Conservation (phyloP, 169 alveolate species). For the Theileria annulata region DNA sequence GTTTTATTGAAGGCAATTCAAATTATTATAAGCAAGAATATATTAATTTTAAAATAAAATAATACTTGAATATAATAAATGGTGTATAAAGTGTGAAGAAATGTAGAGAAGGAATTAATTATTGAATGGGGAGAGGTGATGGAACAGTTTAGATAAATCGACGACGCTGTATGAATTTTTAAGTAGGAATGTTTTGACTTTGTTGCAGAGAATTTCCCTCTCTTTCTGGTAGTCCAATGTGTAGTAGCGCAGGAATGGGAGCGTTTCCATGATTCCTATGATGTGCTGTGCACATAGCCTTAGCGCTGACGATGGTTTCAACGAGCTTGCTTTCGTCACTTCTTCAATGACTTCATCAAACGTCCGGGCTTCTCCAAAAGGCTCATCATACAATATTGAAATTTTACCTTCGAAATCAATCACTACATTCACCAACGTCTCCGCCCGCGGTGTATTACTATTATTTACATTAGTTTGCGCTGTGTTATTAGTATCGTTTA, state of each 20-base stretch:
- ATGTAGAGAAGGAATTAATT: not conserved
- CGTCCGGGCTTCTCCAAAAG: constrained; percentile 21
- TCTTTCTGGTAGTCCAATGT: constrained; percentile 63
- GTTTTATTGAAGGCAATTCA: no score
- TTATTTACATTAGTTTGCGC: not conserved
- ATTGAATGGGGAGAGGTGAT: not conserved
- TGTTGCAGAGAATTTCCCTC: constrained; percentile 41
- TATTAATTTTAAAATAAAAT: no score
- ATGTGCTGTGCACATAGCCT: constrained; percentile 63
- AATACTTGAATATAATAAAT: no score
- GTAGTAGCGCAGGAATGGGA: constrained; percentile 61
- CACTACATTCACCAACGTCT: constrained; percentile 54
- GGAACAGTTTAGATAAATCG: constrained; percentile 35
- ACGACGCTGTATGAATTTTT: constrained; percentile 63
- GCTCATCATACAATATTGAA: constrained; percentile 36
- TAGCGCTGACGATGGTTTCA: constrained; percentile 54
- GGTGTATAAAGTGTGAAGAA: not conserved
- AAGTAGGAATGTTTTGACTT: constrained; percentile 50
- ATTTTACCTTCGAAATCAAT: constrained; percentile 59
- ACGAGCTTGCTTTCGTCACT: constrained; percentile 12
- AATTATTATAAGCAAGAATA: no score
- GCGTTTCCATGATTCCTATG: constrained; percentile 59
- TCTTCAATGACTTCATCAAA: constrained; percentile 41
- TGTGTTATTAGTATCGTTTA: constrained; percentile 4
- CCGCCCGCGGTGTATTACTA: not conserved